Conservation (phyloP, 1,284 basidiomycete genomes). For the Fomitopsis pinicola region DNA sequence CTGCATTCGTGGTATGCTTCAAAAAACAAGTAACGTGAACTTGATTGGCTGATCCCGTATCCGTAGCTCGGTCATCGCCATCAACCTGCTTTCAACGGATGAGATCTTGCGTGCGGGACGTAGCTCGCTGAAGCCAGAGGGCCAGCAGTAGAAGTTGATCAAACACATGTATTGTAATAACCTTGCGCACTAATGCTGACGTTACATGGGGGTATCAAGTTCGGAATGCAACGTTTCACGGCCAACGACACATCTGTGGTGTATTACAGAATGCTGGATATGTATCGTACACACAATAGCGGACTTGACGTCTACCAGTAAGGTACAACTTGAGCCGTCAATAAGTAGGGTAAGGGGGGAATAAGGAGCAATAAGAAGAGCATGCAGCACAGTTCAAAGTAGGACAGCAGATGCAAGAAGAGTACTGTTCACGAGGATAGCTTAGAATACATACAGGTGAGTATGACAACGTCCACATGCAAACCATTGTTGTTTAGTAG, state of each 20-base stretch:
- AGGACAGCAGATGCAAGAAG: conserved; percentile 1
- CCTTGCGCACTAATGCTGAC: conserved; percentile 4
- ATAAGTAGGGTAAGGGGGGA: conserved; percentile 11
- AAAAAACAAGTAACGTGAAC: conserved; percentile 1
- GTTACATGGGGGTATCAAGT: conserved; percentile 4
- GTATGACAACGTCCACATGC: neutral
- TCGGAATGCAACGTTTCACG: neutral
- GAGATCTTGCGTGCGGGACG: conserved; percentile 94
- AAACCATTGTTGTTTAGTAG: neutral
- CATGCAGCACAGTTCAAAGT: conserved; percentile 7
- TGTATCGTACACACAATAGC: conserved; percentile 12
- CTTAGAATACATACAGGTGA: neutral
- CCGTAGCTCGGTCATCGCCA: conserved; percentile 90
- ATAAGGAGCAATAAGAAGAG: conserved; percentile 25
- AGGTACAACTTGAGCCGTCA: conserved; percentile 3
- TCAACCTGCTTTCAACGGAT: conserved; percentile 93
- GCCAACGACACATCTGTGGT: neutral
- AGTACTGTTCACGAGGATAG: neutral
- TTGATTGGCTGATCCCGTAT: conserved; percentile 10
- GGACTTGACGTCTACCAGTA: conserved; percentile 7
- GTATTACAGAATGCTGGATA: conserved; percentile 1
- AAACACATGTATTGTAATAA: conserved; percentile 7
- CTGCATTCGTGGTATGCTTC: conserved; percentile 83
- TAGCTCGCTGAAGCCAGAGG: conserved; percentile 82
- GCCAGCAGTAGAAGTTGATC: conserved; percentile 42